These are phyloP conservation scores for Pholiota microspora DNA, from an alignment of 768 basidiomycete genomes.

Conservation along the genomic window DNA sequence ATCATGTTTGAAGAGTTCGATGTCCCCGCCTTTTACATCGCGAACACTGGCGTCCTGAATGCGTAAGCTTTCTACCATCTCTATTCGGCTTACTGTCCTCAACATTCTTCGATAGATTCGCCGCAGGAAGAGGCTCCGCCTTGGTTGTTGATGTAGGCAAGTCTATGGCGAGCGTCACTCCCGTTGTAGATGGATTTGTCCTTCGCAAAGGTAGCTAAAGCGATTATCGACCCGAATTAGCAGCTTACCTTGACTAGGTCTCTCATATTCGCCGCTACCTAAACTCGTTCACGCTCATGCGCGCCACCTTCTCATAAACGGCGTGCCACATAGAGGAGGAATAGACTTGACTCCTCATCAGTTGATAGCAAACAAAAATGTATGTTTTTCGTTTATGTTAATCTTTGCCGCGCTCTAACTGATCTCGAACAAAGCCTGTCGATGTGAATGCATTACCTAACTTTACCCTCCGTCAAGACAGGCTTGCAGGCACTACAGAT, in stretches of 20 bases:
- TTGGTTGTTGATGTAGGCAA: slow-evolving; percentile 94
- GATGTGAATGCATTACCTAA: slow-evolving; percentile 64
- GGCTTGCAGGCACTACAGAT: slow-evolving; percentile 67
- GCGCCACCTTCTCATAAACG: slow-evolving; percentile 58
- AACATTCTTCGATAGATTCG: slow-evolving; percentile 58
- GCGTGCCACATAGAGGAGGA: slow-evolving; percentile 46
- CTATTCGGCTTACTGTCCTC: not conserved
- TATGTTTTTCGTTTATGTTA: slow-evolving; percentile 26
- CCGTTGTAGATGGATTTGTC: slow-evolving; percentile 97
- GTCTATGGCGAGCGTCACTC: slow-evolving; percentile 85
- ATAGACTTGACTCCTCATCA: slow-evolving; percentile 84
- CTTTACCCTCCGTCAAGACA: slow-evolving; percentile 74
- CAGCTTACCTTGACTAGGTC: slow-evolving; percentile 47
- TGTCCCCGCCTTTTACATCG: slow-evolving; percentile 94
- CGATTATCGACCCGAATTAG: not conserved
- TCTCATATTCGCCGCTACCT: slow-evolving; percentile 71
- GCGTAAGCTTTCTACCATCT: slow-evolving; percentile 53
- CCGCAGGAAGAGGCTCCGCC: slow-evolving; percentile 96
- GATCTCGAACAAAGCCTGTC: slow-evolving; percentile 53
- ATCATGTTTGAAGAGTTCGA: slow-evolving; percentile 97
- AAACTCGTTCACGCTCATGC: slow-evolving; percentile 81
- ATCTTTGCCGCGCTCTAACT: not conserved
- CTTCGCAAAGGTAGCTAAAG: slow-evolving; percentile 75
- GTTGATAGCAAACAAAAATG: slow-evolving; percentile 79
- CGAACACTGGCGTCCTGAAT: slow-evolving; percentile 91